A percentile compares a stretch with the other conserved stretches of the same genome.
Conservation (phyloP, 257 asterid species). For the Leonotis leonurus region DNA sequence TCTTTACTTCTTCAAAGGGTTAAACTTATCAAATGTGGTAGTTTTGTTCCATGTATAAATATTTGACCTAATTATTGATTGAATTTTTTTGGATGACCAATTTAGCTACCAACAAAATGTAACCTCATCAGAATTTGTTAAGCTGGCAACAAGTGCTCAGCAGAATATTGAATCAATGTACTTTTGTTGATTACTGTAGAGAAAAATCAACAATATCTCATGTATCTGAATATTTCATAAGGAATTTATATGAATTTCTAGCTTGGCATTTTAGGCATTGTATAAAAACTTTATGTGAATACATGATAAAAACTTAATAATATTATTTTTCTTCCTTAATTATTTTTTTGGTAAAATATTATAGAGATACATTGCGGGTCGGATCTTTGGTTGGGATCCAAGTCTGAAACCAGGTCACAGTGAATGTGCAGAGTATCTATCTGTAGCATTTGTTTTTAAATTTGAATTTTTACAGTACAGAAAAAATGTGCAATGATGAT, state of each 20-base stretch:
- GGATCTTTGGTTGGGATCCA: too few relatives aligned
- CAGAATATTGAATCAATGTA: constrained; percentile 6
- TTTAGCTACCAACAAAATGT: constrained; percentile 20
- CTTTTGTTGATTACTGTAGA: constrained; percentile 1
- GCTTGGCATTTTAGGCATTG: too few relatives aligned
- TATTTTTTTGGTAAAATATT: too few relatives aligned
- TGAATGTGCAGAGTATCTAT: too few relatives aligned
- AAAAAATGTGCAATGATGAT: not conserved
- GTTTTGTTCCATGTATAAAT: constrained; percentile 15
- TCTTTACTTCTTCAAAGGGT: constrained; percentile 18
- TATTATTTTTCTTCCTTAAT: too few relatives aligned
- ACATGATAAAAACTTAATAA: too few relatives aligned
- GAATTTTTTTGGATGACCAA: constrained; percentile 15
- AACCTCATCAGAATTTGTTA: constrained; percentile 5
- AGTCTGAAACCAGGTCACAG: too few relatives aligned
- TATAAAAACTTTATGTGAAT: too few relatives aligned
- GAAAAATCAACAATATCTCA: not conserved
- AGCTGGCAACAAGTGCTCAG: constrained; percentile 12
- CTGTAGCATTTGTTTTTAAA: not conserved
- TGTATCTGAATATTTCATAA: not conserved
- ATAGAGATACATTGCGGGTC: too few relatives aligned
- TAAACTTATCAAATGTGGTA: constrained; percentile 6
- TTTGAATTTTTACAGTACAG: not conserved
- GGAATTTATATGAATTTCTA: not conserved
- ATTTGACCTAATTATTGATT: constrained; percentile 18